Conservation (phyloP, 2,329 filamentous ascomycete genomes). For the Ophiocordyceps camponoti-floridani region DNA sequence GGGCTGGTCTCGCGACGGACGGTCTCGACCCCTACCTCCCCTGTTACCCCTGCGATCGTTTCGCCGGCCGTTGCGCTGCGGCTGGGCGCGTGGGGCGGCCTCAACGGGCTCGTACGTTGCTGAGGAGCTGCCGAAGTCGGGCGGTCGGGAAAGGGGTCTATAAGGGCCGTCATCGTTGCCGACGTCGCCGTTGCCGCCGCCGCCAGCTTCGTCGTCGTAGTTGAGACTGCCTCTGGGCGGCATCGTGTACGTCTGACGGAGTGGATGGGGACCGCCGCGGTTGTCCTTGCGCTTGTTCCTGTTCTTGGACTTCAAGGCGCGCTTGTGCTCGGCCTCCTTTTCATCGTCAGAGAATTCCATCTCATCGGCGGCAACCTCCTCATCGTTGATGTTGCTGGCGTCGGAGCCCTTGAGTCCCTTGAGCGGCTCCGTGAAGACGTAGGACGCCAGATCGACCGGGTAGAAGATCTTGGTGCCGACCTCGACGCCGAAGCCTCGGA, state of each 20-base stretch:
- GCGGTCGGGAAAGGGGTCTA: constrained; percentile 50
- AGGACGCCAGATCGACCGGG: constrained; percentile 57
- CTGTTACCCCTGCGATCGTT: constrained; percentile 25
- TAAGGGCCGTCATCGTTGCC: constrained; percentile 37
- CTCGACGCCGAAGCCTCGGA: constrained; percentile 48
- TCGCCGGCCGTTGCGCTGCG: constrained; percentile 22
- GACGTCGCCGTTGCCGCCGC: too few species aligned
- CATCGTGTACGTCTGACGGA: constrained; percentile 18
- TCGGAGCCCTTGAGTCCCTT: constrained; percentile 74
- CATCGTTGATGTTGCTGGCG: constrained; percentile 86
- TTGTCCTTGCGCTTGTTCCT: constrained; percentile 25
- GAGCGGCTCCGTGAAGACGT: constrained; percentile 72
- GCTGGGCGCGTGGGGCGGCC: constrained; percentile 12
- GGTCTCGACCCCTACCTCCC: constrained; percentile 21
- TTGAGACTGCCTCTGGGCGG: constrained; percentile 30
- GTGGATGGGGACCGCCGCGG: constrained; percentile 19
- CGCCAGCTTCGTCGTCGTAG: constrained; percentile 35
- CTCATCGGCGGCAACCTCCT: constrained; percentile 73
- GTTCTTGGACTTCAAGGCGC: constrained; percentile 46
- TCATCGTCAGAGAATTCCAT: constrained; percentile 96
- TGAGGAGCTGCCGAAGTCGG: constrained; percentile 37
- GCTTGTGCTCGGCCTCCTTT: constrained; percentile 70
- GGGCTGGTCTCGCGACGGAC: constrained; percentile 19
- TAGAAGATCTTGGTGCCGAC: constrained; percentile 62
- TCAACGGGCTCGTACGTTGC: constrained; percentile 20